Conservation (phyloP, 2,329 filamentous ascomycete genomes). For the Monosporascus sp. region DNA sequence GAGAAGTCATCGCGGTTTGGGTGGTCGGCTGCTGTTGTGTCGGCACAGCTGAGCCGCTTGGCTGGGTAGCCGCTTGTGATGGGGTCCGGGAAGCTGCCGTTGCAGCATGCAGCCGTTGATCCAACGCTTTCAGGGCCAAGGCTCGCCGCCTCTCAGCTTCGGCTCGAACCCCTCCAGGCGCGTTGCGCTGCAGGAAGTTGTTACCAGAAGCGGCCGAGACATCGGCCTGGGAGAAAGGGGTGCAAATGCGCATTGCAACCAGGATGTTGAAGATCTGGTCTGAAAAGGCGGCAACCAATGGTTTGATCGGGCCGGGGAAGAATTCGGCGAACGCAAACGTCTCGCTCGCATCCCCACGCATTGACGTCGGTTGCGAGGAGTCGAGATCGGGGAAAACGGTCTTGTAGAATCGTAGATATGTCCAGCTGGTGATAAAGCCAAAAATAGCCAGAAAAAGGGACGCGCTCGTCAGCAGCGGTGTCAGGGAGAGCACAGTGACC, state of each 20-base stretch:
- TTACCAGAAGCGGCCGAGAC: slow-evolving; percentile 70
- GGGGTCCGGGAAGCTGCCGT: slow-evolving; percentile 42
- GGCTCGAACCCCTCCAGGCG: slow-evolving; percentile 68
- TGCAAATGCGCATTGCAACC: slow-evolving; percentile 72
- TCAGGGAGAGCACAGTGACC: slow-evolving; percentile 59
- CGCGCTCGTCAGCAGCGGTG: slow-evolving; percentile 59
- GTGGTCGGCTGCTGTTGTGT: slow-evolving; percentile 50
- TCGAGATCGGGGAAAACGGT: slow-evolving; percentile 64
- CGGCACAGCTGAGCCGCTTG: slow-evolving; percentile 51
- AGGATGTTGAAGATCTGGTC: slow-evolving; percentile 70
- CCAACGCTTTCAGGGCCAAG: slow-evolving; percentile 82
- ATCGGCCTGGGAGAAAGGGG: slow-evolving; percentile 78
- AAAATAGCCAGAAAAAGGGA: slow-evolving; percentile 74
- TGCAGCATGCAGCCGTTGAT: slow-evolving; percentile 86
- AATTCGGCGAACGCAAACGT: slow-evolving; percentile 95
- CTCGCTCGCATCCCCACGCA: slow-evolving; percentile 89
- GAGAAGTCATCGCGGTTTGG: slow-evolving; percentile 54
- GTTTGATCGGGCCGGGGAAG: slow-evolving; percentile 81
- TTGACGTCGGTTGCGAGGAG: slow-evolving; percentile 51
- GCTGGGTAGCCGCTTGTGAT: slow-evolving; percentile 35
- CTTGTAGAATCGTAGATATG: slow-evolving; percentile 95
- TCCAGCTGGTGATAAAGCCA: slow-evolving; percentile 86
- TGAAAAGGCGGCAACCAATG: slow-evolving; percentile 67
- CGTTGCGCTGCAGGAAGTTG: slow-evolving; percentile 49
- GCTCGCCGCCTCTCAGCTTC: slow-evolving; percentile 89